Conservation (phyloP, 2,329 filamentous ascomycete genomes). For the Stylonectria norvegica region DNA sequence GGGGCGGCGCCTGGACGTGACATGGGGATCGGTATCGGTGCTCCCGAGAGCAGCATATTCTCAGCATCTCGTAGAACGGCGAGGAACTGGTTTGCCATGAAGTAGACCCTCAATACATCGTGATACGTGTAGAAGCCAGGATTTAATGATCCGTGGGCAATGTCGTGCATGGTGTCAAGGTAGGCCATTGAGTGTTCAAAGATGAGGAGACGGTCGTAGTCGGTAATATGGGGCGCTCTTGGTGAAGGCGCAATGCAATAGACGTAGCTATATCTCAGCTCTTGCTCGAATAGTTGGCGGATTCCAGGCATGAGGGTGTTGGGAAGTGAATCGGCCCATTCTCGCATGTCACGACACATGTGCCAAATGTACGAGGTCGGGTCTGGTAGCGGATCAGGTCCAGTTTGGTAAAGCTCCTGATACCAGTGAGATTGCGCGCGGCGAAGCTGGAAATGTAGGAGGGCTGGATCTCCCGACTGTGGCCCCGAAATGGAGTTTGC, state of each 20-base stretch:
- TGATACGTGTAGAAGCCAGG: conserved; percentile 78
- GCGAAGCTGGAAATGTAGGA: conserved; percentile 79
- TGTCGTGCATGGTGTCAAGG: conserved; percentile 67
- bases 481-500: conserved; percentile 42
- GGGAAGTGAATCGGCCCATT: conserved; percentile 79
- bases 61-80: conserved; percentile 57
- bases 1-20: conserved; percentile 45
- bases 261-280: conserved; percentile 86
- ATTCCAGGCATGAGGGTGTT: conserved; percentile 61
- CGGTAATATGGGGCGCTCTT: conserved; percentile 66
- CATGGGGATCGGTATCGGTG: conserved; percentile 43
- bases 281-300: conserved; percentile 77
- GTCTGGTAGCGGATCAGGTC: conserved; percentile 64
- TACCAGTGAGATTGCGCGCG: conserved; percentile 86
- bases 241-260: conserved; percentile 82
- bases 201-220: conserved; percentile 75
- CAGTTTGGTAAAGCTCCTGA: conserved; percentile 79
- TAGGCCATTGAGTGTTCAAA: conserved; percentile 87
- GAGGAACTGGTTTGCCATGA: conserved; percentile 62
- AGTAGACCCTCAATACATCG: conserved; percentile 81
- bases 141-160: conserved; percentile 57
- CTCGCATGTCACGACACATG: conserved; percentile 70
- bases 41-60: conserved; percentile 53
- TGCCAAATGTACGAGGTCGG: conserved; percentile 71
- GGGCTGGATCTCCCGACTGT: conserved; percentile 63